Conservation (phyloP, 768 basidiomycete genomes). For the Boletus patriciae region DNA sequence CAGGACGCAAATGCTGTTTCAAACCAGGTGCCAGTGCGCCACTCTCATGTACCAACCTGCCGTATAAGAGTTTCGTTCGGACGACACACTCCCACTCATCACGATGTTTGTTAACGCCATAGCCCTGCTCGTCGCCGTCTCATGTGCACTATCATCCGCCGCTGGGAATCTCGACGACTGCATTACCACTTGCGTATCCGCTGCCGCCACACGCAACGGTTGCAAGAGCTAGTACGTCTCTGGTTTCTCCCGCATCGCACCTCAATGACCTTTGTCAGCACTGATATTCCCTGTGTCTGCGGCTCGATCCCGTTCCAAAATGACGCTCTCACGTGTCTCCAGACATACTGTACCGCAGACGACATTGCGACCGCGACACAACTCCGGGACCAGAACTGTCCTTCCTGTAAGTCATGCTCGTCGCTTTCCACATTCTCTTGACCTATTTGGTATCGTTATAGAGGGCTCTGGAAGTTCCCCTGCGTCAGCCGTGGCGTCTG, state of each 20-base stretch:
- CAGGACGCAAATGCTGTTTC: not conserved
- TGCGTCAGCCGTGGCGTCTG: not conserved
- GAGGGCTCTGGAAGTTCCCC: not conserved
- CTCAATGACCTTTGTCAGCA: conserved; percentile 22
- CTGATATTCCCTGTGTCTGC: conserved; percentile 42
- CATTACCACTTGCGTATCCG: conserved; percentile 3
- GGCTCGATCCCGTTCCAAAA: conserved; percentile 37
- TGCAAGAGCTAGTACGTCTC: conserved; percentile 19
- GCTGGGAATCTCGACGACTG: conserved; percentile 1
- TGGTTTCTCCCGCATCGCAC: not conserved
- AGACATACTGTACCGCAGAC: conserved; percentile 29
- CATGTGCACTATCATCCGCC: no score
- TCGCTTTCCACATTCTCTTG: not conserved
- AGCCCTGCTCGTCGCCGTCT: conserved; percentile 9
- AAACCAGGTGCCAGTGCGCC: not conserved
- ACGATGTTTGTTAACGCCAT: conserved; percentile 18
- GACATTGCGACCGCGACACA: conserved; percentile 33
- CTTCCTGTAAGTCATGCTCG: conserved; percentile 4
- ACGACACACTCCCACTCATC: not conserved
- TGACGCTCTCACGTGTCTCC: conserved; percentile 34
- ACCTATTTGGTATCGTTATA: not conserved
- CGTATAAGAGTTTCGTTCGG: not conserved
- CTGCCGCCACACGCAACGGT: not conserved
- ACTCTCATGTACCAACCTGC: conserved; percentile 1
- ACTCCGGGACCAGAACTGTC: conserved; percentile 38